Evolutionary conservation across 768 basidiomycete species (phyloP).

Genomic region (Rhodotorula taiwanensis): DNA sequence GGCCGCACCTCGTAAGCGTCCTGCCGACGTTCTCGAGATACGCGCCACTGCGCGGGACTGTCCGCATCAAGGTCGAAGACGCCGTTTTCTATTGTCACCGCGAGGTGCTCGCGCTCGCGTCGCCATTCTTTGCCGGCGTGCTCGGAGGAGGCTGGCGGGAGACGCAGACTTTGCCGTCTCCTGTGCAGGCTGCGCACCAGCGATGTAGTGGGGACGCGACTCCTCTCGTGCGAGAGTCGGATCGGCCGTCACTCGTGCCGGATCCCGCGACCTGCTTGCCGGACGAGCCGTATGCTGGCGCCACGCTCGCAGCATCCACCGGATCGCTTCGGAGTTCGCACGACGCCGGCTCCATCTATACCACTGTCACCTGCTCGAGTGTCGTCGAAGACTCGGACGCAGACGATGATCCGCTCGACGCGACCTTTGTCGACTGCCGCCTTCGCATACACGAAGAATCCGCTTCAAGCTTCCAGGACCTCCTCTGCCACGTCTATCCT

Average conservation of each 20-base stretch:
- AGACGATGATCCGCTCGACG: slow-evolving; percentile 6
- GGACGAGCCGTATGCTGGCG: not conserved
- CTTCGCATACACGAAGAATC: slow-evolving; percentile 86
- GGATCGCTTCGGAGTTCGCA: not conserved
- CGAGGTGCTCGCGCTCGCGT: slow-evolving; percentile 21
- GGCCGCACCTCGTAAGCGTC: not conserved
- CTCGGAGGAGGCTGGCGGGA: slow-evolving; percentile 30
- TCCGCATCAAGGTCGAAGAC: slow-evolving; percentile 18
- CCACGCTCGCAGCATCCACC: not conserved
- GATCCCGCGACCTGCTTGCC: too few relatives aligned
- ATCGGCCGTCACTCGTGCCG: too few relatives aligned
- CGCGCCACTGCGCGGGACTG: slow-evolving; percentile 12
- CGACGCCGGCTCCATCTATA: not conserved
- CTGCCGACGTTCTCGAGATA: slow-evolving; percentile 10
- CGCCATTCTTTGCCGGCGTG: slow-evolving; percentile 20
- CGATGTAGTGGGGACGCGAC: too few relatives aligned
- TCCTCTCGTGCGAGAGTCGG: too few relatives aligned
- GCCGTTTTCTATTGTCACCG: slow-evolving; percentile 19
- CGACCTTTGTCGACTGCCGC: slow-evolving; percentile 56
- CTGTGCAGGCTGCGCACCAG: too few relatives aligned
- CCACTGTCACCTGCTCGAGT: not conserved
- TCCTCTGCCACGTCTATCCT: slow-evolving; percentile 21
- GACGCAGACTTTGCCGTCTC: too few relatives aligned
- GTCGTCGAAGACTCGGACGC: not conserved
- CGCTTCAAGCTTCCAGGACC: slow-evolving; percentile 51